phyloP scores from a whole-genome alignment of 768 basidiomycete genomes.

The Naganishia antarctica region DNA sequence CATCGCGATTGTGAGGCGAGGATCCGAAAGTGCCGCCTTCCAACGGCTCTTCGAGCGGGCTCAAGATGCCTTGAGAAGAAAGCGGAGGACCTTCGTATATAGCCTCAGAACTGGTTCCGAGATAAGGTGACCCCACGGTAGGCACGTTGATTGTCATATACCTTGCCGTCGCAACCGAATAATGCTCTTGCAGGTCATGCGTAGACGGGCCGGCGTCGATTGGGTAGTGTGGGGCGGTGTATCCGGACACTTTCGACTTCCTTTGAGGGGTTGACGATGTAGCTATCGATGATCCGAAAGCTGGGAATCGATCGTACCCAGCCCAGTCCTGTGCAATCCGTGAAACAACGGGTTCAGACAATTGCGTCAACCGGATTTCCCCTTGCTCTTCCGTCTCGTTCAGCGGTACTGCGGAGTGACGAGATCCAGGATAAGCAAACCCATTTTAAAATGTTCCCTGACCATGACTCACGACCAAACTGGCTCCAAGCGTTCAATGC shows the following conservation, averaged over 20 bases:
- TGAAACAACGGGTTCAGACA: background rate
- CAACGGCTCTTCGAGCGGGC: background rate
- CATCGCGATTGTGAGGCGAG: background rate
- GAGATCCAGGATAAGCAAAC: background rate
- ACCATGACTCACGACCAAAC: constrained; percentile 4
- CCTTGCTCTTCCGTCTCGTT: constrained; percentile 8
- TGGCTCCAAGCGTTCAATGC: constrained; percentile 7
- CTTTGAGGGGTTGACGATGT: background rate
- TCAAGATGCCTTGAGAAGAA: constrained; percentile 1
- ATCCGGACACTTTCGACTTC: background rate
- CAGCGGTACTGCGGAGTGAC: background rate
- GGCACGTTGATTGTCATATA: constrained; percentile 3
- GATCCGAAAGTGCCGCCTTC: background rate
- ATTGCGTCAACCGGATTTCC: background rate
- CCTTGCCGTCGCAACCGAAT: no score
- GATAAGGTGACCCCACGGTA: background rate
- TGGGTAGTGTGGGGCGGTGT: background rate
- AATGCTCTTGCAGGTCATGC: no score
- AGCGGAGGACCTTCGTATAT: constrained; percentile 2
- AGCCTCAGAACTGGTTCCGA: background rate
- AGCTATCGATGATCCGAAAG: background rate
- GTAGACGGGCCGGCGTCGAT: background rate
- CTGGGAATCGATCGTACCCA: no score
- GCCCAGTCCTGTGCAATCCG: constrained; percentile 13
- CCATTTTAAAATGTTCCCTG: no score